Base-by-base conservation (phyloP, 1,284 basidiomycete genomes). In the Entoloma clypeatum region DNA sequence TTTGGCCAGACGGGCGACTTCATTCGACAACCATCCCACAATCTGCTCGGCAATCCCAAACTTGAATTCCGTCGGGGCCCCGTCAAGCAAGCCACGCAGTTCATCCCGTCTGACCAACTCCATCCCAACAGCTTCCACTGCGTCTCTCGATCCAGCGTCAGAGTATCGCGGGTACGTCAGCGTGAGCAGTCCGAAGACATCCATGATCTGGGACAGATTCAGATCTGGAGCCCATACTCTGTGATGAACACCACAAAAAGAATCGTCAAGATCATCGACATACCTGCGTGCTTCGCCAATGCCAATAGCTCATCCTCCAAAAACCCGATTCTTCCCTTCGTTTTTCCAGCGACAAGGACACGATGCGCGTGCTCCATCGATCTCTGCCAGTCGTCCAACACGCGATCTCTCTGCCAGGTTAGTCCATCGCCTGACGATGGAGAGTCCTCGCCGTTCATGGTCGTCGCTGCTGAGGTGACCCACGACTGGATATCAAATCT, bases 141-240 rank as follows among this genome's bases (percentile, higher is more conserved):
- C 82, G 36, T 79, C 71, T 43, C 83, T 70, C 2, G 90, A 92
- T 38, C 69, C 58, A 2, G 74, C 63, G 58, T 93, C 90, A 32
- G 77, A 65, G 67, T 92, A 92, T 51, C 81, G 79, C 9, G 86
- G 74, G 57, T 88, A 86, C 0, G 86, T 91, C 31, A 79, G 64
- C 1, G 82, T 81, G 33, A 92, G 64, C 1, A 91, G 64, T 47
- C 73, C 71, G 60, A 92, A 84, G 21, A 93, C 59, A 54, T 91
- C 87, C 59, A 82, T 58, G 13, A 70, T 72, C 56, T 90, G 81
- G 0, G 75, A 67, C 25, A 83, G 63, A 34, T 67, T 71, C 35
- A 91, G 67, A 55, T 84, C 86, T 89, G 42, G 18, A 44, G 41
- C 22, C 33, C 41, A 36, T 31, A n/a, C 41, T 39, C 43, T 39